Evolutionary conservation across 768 basidiomycete species (phyloP), one percentile per base, ranked within the genome.

Genomic region (Amanita subjunquillea): DNA sequence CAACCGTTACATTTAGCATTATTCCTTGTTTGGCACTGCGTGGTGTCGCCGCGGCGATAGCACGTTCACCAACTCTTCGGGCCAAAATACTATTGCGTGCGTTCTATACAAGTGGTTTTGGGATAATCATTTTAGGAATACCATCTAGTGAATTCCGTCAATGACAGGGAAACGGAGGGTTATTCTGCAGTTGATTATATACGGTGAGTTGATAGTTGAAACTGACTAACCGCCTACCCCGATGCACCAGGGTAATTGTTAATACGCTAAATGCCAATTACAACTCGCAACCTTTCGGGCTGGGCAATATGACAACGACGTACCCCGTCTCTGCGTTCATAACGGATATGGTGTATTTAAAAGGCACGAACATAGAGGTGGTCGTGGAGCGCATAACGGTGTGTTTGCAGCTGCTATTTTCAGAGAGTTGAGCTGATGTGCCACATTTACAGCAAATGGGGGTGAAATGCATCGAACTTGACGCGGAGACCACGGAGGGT

Each of bases 11-110:
- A 15, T 3, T 48, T 23, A 54, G 57, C 59, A 88, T 96, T 55
- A 83, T 93, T n/a, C 93, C 93, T 0, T 95, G 93, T 65, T 74
- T 97, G 23, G 87, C 91, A 1, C 67, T 97, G 27, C 80, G 82
- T 51, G 89, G 90, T 1, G 83, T 95, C 10, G 89, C 84, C 2
- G 67, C 75, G 44, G 79, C 77, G 17, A 92, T 95, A 53, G 89
- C 90, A 13, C 72, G 78, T 30, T 94, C 91, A 36, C 67, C 67
- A 9, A 74, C 75, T 17, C 72, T 95, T 27, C 77, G 77, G 29
- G 87, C 85, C 6, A 96, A 96, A 65, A 77, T 94, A 6, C 67
- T 97, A n/a, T 74, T 97, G 0, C 64, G 93, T 94, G 63, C 68
- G 87, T 69, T 4, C 47, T 17, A 17, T 44, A 54, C 40, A 22